Percentiles rank a stretch among this genome's conserved stretches.
Conservation (phyloP, 768 basidiomycete genomes). For the Pisolithus orientalis region DNA sequence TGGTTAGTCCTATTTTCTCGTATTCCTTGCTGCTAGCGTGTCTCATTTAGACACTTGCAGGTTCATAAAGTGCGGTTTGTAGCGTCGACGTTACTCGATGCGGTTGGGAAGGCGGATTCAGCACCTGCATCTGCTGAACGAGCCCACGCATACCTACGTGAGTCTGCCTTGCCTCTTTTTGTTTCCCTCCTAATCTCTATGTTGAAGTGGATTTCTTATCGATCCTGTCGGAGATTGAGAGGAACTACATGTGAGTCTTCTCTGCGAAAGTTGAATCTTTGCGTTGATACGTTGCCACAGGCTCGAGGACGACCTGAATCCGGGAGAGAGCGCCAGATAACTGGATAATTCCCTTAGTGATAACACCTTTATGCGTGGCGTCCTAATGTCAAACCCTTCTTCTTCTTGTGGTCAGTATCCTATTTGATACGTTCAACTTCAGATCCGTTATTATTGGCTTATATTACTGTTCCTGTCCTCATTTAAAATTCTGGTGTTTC, state of each 20-base stretch:
- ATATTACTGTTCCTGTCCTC: too few species aligned
- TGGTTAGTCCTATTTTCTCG: slow-evolving; percentile 36
- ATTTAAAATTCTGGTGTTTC: too few species aligned
- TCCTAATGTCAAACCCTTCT: too few species aligned
- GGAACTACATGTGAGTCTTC: slow-evolving; percentile 70
- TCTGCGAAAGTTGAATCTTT: neutral
- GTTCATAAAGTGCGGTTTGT: slow-evolving; percentile 93
- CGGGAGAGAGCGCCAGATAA: slow-evolving; percentile 1
- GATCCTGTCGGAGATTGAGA: slow-evolving; percentile 86
- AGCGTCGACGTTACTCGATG: slow-evolving; percentile 82
- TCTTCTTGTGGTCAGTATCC: too few species aligned
- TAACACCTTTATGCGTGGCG: too few species aligned
- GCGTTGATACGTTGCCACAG: slow-evolving; percentile 39
- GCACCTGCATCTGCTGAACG: slow-evolving; percentile 76
- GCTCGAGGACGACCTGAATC: slow-evolving; percentile 31
- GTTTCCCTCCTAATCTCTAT: slow-evolving; percentile 2
- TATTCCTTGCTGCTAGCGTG: neutral
- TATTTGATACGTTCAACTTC: too few species aligned
- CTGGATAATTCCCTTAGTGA: neutral
- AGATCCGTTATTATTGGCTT: too few species aligned
- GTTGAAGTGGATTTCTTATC: slow-evolving; percentile 83
- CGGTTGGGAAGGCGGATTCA: slow-evolving; percentile 74
- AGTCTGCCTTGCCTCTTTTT: slow-evolving; percentile 22
- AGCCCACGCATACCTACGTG: slow-evolving; percentile 83
- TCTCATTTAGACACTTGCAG: slow-evolving; percentile 31